Evolutionary conservation across 805 yeast genomes (phyloP).

Genomic region (Saturnispora quitensis): DNA sequence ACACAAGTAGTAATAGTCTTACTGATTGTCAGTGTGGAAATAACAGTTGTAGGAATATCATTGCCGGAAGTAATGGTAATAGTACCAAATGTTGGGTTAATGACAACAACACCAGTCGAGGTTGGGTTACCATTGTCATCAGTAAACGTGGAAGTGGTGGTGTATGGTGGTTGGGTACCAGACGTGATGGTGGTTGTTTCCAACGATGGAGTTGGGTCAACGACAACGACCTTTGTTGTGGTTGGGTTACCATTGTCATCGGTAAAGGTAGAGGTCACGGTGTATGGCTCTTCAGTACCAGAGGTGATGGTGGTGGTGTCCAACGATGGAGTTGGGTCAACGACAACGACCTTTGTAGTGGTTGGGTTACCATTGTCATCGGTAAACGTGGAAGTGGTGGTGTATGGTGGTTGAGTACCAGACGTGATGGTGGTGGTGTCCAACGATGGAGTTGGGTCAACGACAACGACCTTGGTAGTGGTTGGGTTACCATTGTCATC

Average conservation of each 20-base stretch:
- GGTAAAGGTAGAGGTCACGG: not conserved
- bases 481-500: not conserved
- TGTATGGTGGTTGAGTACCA: not conserved
- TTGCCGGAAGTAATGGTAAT: not conserved
- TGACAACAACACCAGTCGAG: not conserved
- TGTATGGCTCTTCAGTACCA: not conserved
- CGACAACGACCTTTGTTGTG: not conserved
- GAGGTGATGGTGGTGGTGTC: not conserved
- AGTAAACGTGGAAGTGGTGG: not conserved
- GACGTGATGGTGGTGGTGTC: not conserved
- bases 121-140: not conserved
- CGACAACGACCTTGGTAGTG: not conserved
- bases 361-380: not conserved
- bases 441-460: not conserved
- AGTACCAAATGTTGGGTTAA: not conserved
- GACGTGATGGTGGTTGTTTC: not conserved
- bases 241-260: not conserved
- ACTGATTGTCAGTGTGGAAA: not conserved
- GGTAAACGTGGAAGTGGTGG: not conserved
- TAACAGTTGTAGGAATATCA: not conserved
- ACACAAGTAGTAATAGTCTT: conserved; percentile 3
- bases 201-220: not conserved
- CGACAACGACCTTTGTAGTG: not conserved
- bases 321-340: not conserved
- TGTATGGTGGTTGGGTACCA: not conserved